A percentile compares a stretch with the other conserved stretches of the same genome.
phyloP scores from a whole-genome alignment of 1,284 basidiomycete species.

The Rhodofomes roseus region DNA sequence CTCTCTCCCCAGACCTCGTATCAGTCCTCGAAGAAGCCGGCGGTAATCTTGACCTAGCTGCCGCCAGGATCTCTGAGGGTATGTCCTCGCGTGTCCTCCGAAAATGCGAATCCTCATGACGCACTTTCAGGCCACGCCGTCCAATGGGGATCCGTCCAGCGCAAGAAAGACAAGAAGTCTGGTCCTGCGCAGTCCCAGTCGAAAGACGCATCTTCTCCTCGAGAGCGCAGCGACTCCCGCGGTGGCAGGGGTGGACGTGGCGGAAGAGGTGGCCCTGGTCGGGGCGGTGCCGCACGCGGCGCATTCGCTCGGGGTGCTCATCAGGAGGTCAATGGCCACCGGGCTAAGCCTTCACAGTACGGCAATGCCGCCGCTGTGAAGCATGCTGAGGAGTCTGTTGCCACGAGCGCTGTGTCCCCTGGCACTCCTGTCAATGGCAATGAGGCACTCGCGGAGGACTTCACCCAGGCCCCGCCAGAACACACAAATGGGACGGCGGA shows the following conservation, averaged over 20 bases:
- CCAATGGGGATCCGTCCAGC: conserved; percentile 84
- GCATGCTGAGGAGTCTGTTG: conserved; percentile 15
- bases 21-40: conserved; percentile 69
- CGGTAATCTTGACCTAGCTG: conserved; percentile 76
- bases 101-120: background rate
- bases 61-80: conserved; percentile 80
- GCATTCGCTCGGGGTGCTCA: conserved; percentile 53
- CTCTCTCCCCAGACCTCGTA: conserved; percentile 58
- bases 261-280: conserved; percentile 53
- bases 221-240: conserved; percentile 55
- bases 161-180: conserved; percentile 83
- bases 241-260: conserved; percentile 63
- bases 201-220: conserved; percentile 43
- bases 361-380: conserved; percentile 14
- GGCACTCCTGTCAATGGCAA: conserved; percentile 9
- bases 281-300: conserved; percentile 52
- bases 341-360: conserved; percentile 23
- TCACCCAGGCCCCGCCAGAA: conserved; percentile 8
- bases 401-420: conserved; percentile 17
- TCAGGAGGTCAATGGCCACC: conserved; percentile 50
- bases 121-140: conserved; percentile 59
- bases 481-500: conserved; percentile 9
- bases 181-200: conserved; percentile 32
- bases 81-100: conserved; percentile 7
- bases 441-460: conserved; percentile 11